Percentiles rank a stretch among this genome's conserved stretches.
Evolutionary conservation across 495 filamentous ascomycete species (phyloP).

Genomic region (Zalerion maritima): DNA sequence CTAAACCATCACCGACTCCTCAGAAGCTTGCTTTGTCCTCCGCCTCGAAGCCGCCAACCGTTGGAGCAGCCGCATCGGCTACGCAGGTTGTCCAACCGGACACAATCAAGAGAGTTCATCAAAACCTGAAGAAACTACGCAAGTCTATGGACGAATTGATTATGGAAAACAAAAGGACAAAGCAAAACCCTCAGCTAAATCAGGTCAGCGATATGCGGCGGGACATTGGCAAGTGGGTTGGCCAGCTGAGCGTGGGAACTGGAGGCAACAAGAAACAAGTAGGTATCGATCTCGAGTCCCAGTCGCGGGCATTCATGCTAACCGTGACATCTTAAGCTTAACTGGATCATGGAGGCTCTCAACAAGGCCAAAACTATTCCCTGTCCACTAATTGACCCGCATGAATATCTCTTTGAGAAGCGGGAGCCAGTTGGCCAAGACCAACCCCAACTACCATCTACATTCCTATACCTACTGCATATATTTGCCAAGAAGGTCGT

Average conservation of each 20-base stretch:
- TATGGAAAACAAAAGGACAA: constrained; percentile 31
- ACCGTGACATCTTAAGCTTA: too few relatives aligned
- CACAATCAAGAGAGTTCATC: constrained; percentile 34
- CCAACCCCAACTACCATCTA: constrained; percentile 40
- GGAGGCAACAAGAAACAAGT: constrained; percentile 46
- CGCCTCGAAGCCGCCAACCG: background rate
- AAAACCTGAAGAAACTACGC: constrained; percentile 57
- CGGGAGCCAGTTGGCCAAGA: constrained; percentile 39
- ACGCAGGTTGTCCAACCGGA: background rate
- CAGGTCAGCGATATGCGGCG: constrained; percentile 63
- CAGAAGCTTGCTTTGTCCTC: background rate
- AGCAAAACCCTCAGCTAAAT: constrained; percentile 37
- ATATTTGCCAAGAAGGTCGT: constrained; percentile 67
- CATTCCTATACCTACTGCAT: constrained; percentile 74
- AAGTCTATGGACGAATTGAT: constrained; percentile 38
- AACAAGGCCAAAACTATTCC: constrained; percentile 24
- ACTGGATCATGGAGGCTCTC: constrained; percentile 27
- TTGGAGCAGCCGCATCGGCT: background rate
- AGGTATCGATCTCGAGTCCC: too few relatives aligned
- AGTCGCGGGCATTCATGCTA: too few relatives aligned
- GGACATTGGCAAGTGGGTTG: constrained; percentile 52
- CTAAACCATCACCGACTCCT: too few relatives aligned
- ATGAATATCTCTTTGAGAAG: constrained; percentile 44
- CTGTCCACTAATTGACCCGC: constrained; percentile 50
- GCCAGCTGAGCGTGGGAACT: constrained; percentile 53